A percentile compares a stretch with the other conserved stretches of the same genome.
Conservation (phyloP, 331 rosid species). For the Dryas integrifolia region DNA sequence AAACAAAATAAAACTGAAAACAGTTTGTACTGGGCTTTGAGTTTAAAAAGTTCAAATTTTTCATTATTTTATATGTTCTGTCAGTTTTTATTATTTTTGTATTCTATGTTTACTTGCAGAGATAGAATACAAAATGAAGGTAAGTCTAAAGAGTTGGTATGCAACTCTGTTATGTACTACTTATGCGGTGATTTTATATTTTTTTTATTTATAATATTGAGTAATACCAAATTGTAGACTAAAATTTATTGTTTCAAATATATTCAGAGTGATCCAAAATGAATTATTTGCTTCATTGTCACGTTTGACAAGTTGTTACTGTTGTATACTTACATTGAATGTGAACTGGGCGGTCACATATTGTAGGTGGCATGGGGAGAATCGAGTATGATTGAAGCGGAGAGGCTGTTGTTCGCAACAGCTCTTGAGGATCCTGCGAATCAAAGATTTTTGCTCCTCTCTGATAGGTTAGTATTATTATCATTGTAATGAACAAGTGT, state of each 20-base stretch:
- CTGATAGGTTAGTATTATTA: constrained; percentile 40
- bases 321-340: not conserved
- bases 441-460: constrained; percentile 55
- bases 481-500: not conserved
- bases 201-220: not conserved
- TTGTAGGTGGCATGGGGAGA: constrained; percentile 56
- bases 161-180: not conserved
- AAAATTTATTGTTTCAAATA: not conserved
- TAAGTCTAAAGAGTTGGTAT: not conserved
- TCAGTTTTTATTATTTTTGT: not conserved
- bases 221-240: not conserved
- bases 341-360: not conserved
- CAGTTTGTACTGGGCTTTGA: too few species aligned
- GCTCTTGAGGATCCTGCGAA: constrained; percentile 54
- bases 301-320: too few species aligned
- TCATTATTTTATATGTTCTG: not conserved
- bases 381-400: constrained; percentile 55
- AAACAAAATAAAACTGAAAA: not conserved
- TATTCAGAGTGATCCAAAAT: not conserved
- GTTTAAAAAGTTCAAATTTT: not conserved
- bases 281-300: not conserved
- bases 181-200: not conserved
- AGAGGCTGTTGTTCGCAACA: constrained; percentile 38
- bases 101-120: not conserved
- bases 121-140: not conserved